Conservation (phyloP, 1,284 basidiomycete species). For the Ustilago vetiveriae region DNA sequence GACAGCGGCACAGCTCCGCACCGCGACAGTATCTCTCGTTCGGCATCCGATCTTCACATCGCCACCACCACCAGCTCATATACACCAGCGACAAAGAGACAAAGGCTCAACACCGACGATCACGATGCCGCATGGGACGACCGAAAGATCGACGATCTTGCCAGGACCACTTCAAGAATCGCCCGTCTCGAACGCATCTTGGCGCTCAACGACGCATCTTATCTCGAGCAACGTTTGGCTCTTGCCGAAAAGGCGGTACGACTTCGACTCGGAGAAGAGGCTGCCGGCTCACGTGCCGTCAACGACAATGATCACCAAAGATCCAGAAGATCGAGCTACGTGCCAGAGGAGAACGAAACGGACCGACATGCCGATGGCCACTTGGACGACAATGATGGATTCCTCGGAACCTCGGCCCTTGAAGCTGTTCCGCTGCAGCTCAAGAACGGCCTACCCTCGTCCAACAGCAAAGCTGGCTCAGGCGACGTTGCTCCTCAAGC, state of each 20-base stretch:
- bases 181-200: constrained; percentile 42
- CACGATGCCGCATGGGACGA: constrained; percentile 33
- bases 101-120: constrained; percentile 17
- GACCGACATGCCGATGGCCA: constrained; percentile 39
- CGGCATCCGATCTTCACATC: constrained; percentile 28
- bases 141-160: constrained; percentile 36
- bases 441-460: constrained; percentile 31
- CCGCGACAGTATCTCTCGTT: constrained; percentile 24
- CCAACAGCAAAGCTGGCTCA: constrained; percentile 3
- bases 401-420: constrained; percentile 40
- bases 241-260: constrained; percentile 43
- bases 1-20: constrained; percentile 15
- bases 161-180: constrained; percentile 38
- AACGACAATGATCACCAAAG: constrained; percentile 15
- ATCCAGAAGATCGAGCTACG: constrained; percentile 30
- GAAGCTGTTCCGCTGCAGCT: constrained; percentile 42
- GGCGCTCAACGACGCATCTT: constrained; percentile 34
- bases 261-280: constrained; percentile 26
- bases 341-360: constrained; percentile 32
- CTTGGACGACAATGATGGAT: constrained; percentile 48
- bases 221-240: constrained; percentile 41
- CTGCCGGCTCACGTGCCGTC: background rate
- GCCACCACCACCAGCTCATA: background rate
- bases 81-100: constrained; percentile 14
- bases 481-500: constrained; percentile 36